Conservation (phyloP, 1,284 basidiomycete genomes). For the Schizophyllum commune region DNA sequence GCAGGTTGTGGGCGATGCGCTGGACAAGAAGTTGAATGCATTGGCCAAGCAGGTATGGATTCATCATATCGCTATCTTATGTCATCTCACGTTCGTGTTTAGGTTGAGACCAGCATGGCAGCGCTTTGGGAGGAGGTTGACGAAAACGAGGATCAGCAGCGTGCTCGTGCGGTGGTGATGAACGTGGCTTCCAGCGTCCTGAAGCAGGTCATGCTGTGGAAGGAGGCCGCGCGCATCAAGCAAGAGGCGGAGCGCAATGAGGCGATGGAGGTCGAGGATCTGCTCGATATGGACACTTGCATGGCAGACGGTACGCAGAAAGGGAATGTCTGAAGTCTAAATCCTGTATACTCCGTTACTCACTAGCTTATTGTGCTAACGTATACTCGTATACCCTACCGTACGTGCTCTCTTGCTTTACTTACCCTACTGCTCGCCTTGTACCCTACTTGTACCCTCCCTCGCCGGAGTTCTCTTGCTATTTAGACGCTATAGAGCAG, state of each 20-base stretch:
- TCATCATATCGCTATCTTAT: not conserved
- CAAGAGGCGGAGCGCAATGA: not conserved
- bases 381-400: not conserved
- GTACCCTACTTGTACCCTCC: not conserved
- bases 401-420: not conserved
- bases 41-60: constrained; percentile 47
- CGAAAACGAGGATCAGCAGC: constrained; percentile 38
- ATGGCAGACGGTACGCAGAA: not conserved
- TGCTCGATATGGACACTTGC: not conserved
- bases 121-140: constrained; percentile 50
- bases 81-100: constrained; percentile 1
- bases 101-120: constrained; percentile 53
- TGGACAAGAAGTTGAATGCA: constrained; percentile 36
- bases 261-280: not conserved
- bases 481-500: not conserved
- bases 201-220: constrained; percentile 36
- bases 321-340: not conserved
- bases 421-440: not conserved
- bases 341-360: not conserved
- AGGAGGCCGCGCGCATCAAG: constrained; percentile 24
- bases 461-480: not conserved
- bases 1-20: constrained; percentile 38
- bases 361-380: not conserved
- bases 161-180: constrained; percentile 32
- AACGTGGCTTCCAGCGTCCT: constrained; percentile 30